These are phyloP conservation scores for Cutaneotrichosporon dermatis DNA, from an alignment of 1,284 basidiomycete species.

Conservation along the genomic window DNA sequence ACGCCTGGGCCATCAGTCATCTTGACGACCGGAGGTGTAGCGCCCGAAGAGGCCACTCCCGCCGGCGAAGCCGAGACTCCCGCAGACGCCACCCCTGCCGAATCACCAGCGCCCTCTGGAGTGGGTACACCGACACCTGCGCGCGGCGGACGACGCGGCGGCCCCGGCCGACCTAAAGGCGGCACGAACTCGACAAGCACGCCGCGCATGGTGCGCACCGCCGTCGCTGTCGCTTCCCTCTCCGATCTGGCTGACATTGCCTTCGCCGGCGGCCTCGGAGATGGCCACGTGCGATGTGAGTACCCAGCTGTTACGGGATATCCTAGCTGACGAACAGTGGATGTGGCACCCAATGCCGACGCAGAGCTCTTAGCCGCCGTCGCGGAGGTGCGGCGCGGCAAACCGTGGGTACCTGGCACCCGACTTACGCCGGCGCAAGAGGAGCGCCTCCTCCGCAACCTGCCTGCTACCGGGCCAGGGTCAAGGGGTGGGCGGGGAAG, in stretches of 20 bases:
- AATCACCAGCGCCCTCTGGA: too few species aligned
- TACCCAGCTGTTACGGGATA: too few species aligned
- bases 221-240: slow-evolving; percentile 9
- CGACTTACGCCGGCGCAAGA: slow-evolving; percentile 15
- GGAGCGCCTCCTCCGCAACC: slow-evolving; percentile 17
- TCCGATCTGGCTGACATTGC: slow-evolving; percentile 19
- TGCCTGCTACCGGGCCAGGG: slow-evolving; percentile 15
- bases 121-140: neutral
- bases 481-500: slow-evolving; percentile 10
- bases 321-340: slow-evolving; percentile 18
- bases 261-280: slow-evolving; percentile 15
- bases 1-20: too few species aligned
- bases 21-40: too few species aligned
- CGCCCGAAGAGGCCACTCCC: too few species aligned
- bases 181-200: neutral
- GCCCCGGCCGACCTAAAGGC: slow-evolving; percentile 2
- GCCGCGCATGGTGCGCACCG: slow-evolving; percentile 1
- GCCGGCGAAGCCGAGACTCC: too few species aligned
- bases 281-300: slow-evolving; percentile 12
- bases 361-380: slow-evolving; percentile 16
- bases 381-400: slow-evolving; percentile 11
- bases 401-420: slow-evolving; percentile 7
- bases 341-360: slow-evolving; percentile 13
- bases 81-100: too few species aligned
- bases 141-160: neutral